A percentile compares a stretch with the other conserved stretches of the same genome.
Conservation (phyloP, 768 basidiomycete genomes). For the Tricholoma bakamatsutake region DNA sequence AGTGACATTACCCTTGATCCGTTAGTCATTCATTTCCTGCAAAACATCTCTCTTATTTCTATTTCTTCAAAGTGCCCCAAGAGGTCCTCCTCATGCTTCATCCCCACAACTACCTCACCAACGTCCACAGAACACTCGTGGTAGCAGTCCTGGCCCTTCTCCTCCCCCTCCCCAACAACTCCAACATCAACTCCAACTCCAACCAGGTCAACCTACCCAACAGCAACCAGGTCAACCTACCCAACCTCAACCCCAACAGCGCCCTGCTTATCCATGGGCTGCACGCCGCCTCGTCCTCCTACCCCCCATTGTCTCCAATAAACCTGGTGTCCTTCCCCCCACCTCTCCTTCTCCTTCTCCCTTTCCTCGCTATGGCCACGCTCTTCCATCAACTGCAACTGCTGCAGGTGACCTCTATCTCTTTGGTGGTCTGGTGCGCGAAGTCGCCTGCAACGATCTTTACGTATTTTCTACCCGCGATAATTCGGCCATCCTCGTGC, state of each 20-base stretch:
- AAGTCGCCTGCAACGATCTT: conserved; percentile 85
- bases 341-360: conserved; percentile 76
- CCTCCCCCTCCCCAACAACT: conserved; percentile 1
- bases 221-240: conserved; percentile 2
- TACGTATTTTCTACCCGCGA: conserved; percentile 84
- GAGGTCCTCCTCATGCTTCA: background rate
- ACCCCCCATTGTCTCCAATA: conserved; percentile 59
- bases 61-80: background rate
- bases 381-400: conserved; percentile 75
- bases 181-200: conserved; percentile 4
- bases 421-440: conserved; percentile 94
- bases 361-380: conserved; percentile 95
- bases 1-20: conserved; percentile 20
- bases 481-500: conserved; percentile 72
- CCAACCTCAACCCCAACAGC: conserved; percentile 23
- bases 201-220: background rate
- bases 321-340: conserved; percentile 58
- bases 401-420: conserved; percentile 88
- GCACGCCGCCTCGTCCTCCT: conserved; percentile 65
- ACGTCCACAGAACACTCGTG: conserved; percentile 9
- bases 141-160: conserved; percentile 14
- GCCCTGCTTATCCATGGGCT: conserved; percentile 80
- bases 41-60: background rate
- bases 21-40: conserved; percentile 24
- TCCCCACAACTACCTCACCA: conserved; percentile 10